These are phyloP conservation scores for Sporothrix curviconia DNA, from an alignment of 2,329 filamentous ascomycete species.

Conservation along the genomic window DNA sequence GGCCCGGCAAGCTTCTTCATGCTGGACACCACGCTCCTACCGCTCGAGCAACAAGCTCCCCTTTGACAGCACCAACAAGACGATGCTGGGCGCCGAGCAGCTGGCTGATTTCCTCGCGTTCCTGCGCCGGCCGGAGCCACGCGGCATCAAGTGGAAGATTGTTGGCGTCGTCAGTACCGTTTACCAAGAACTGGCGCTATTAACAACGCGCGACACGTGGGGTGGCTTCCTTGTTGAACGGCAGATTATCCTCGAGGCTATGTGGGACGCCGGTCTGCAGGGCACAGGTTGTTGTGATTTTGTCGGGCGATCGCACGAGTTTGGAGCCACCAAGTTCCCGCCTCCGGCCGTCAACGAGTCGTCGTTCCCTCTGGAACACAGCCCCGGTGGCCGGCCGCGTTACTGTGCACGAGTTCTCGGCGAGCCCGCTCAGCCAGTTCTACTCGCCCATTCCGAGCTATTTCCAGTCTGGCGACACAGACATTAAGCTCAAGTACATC, in stretches of 20 bases:
- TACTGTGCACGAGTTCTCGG: conserved; percentile 83
- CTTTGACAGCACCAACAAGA: conserved; percentile 60
- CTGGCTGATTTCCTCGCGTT: conserved; percentile 72
- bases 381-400: conserved; percentile 54
- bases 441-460: conserved; percentile 83
- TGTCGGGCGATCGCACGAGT: conserved; percentile 94
- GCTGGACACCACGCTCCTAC: conserved; percentile 83
- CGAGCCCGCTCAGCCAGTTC: conserved; percentile 88
- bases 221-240: conserved; percentile 83
- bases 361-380: conserved; percentile 37
- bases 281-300: conserved; percentile 72
- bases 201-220: conserved; percentile 86
- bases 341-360: conserved; percentile 43
- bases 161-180: conserved; percentile 83
- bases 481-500: conserved; percentile 79
- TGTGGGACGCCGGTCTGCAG: conserved; percentile 74
- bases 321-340: conserved; percentile 77
- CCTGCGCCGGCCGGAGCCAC: conserved; percentile 64
- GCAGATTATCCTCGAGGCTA: conserved; percentile 71
- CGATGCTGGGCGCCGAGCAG: conserved; percentile 79
- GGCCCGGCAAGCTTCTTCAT: conserved; percentile 93
- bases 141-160: conserved; percentile 87
- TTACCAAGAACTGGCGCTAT: conserved; percentile 97
- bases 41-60: conserved; percentile 61
- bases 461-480: conserved; percentile 69